Evolutionary conservation across 495 filamentous ascomycete species (phyloP).

Genomic region (Aspergillus bertholletiae): DNA sequence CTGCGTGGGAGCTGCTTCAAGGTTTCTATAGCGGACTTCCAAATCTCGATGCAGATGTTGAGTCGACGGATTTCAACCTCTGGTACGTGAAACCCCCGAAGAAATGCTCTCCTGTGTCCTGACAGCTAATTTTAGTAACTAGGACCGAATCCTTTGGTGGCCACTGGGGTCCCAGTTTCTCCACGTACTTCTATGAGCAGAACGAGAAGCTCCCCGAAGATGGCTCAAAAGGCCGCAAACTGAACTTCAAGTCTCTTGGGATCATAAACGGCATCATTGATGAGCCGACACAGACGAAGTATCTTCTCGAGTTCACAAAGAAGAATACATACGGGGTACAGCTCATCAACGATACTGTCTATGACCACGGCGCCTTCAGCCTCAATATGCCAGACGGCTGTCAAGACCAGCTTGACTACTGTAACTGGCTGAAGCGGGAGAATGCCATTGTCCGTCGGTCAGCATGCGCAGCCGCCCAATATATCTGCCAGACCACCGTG

Average conservation of each 20-base stretch:
- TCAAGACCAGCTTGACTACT: constrained; percentile 44
- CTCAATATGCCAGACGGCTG: constrained; percentile 56
- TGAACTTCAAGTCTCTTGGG: constrained; percentile 44
- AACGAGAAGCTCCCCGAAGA: constrained; percentile 52
- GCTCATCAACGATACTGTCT: constrained; percentile 53
- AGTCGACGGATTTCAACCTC: constrained; percentile 50
- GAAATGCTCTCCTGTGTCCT: constrained; percentile 35
- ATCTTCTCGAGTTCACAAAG: constrained; percentile 64
- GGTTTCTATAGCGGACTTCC: constrained; percentile 52
- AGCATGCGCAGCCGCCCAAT: constrained; percentile 6
- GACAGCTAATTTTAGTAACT: constrained; percentile 46
- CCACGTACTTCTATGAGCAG: constrained; percentile 58
- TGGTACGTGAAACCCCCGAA: constrained; percentile 57
- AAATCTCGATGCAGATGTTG: constrained; percentile 44
- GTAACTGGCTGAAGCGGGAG: constrained; percentile 35
- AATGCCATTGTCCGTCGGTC: background rate
- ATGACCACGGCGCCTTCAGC: constrained; percentile 46
- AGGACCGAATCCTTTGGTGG: constrained; percentile 17
- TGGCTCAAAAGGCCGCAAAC: constrained; percentile 26
- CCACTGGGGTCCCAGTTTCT: constrained; percentile 45
- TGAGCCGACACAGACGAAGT: constrained; percentile 48
- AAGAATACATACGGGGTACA: constrained; percentile 74
- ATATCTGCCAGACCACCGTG: constrained; percentile 21
- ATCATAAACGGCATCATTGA: constrained; percentile 77
- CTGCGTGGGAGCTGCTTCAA: constrained; percentile 57